Base-by-base conservation (phyloP, 2,329 filamentous ascomycete species). In the Ceratocystiopsis brevicomis region DNA sequence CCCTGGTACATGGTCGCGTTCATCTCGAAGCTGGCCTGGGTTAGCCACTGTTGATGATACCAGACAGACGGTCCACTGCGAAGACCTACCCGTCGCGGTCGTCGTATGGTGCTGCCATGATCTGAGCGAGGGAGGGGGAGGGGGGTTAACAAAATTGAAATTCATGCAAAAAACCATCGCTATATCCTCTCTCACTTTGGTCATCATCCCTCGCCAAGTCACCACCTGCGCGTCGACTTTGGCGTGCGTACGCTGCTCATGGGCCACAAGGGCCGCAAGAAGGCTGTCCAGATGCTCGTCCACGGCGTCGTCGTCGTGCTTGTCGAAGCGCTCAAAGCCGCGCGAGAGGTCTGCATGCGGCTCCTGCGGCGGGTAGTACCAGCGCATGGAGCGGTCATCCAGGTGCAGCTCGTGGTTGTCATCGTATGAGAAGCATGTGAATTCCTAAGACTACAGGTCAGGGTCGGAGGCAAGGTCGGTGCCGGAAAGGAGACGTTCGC, bases 181-280 rank as follows among this genome's bases (percentile, higher is more conserved):
- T n/a, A n/a, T n/a, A 15, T 30, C 6, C 17, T 43, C 60, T 42
- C 60, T 43, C 56, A 87, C 85, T 70, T 95, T 98, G 49, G 90
- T 96, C 79, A 98, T 87, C 85, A 96, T 95, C 35, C 90, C 90
- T 54, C 90, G 70, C 88, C 88, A 98, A 1, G 88, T 96, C 42
- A 96, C 69, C 39, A 96, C 58, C 52, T 93, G 76, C 2, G 81
- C 79, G 48, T 86, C 77, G 32, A 79, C 76, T 54, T 71, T 78
- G 53, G 73, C 68, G 3, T 73, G 71, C 1, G 69, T 73, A 50
- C 76, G 67, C 57, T 77, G 67, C 60, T 96, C 90, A 50, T 83
- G 68, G 21, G 71, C 69, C 40, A 76, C 66, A 39, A 98, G 74
- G 1, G 86, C 79, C 47, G 74, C 77, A 18, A 98, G 65, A 30